phyloP scores from a whole-genome alignment of 192 early-diverging fungal genomes.

The Umbelopsis ramanniana region DNA sequence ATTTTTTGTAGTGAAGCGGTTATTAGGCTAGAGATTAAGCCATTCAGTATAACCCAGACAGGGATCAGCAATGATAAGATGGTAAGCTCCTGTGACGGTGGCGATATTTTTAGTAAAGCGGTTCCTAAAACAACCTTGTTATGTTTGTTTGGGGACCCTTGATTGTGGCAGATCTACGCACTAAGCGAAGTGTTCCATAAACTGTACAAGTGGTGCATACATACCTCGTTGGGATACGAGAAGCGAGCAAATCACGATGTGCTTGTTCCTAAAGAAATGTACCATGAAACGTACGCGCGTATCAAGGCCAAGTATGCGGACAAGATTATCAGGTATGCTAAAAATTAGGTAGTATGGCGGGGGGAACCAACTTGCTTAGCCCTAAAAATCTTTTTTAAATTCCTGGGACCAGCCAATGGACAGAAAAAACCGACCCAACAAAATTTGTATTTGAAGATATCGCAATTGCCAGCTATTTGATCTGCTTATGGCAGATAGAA shows the following conservation, averaged over 20 bases:
- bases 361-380: too few species aligned
- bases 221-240: conserved; percentile 73
- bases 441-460: conserved; percentile 91
- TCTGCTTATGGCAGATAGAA: conserved; percentile 73
- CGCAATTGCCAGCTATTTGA: conserved; percentile 82
- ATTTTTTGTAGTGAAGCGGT: conserved; percentile 17
- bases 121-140: background rate
- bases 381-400: background rate
- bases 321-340: conserved; percentile 59
- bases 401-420: conserved; percentile 54
- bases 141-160: background rate
- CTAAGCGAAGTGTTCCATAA: conserved; percentile 68
- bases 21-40: conserved; percentile 33
- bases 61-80: conserved; percentile 30
- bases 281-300: conserved; percentile 61
- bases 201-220: conserved; percentile 76
- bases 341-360: background rate
- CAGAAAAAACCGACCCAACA: conserved; percentile 80
- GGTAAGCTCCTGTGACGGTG: conserved; percentile 8
- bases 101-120: background rate
- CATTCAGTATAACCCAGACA: background rate
- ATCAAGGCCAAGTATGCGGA: conserved; percentile 73
- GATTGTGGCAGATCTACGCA: conserved; percentile 51
- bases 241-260: conserved; percentile 74
- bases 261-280: conserved; percentile 70